Evolutionary conservation across 176 grass and related monocot species (phyloP), one percentile per base, ranked within the genome.

Genomic region (Saccharum officinarum): DNA sequence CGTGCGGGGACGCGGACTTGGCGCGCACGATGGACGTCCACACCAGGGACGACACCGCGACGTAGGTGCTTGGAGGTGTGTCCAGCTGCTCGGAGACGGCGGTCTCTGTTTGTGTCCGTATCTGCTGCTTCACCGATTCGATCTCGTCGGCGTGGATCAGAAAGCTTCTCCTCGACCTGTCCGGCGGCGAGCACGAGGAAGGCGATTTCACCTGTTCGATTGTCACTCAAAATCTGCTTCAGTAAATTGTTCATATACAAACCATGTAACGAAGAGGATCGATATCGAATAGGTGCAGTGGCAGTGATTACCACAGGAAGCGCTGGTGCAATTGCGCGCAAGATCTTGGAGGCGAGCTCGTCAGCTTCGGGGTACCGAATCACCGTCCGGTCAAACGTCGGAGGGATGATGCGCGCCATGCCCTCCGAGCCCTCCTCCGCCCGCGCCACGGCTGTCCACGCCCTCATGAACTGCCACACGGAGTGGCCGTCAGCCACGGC

Each of bases 391-490:
- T 92, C 91, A 67, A 84, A 89, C n/a, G 49, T 72, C 61, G 78
- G 86, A 25, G 59, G 2, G 49, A 5, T 3, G 6, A 70, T 31
- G 0, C 6, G 31, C 15, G 59, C 7, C 36, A 47, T 0, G n/a
- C n/a, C n/a, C n/a, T n/a, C n/a, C 8, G 55, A 59, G 55, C 20
- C 55, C 20, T 59, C 0, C 55, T 22, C 55, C 20, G 3, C 3
- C 55, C 55, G 20, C 55, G 20, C 20, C 65, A 0, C 59, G 66
- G 46, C 59, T 1, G 87, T 69, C 89, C 92, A 92, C 31, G 57
- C 61, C 25, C 34, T 75, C 81, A 94, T 75, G 76, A 94, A 92
- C 77, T 44, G 63, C 92, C 92, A 94, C 6, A 94, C 46, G 13
- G 87, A 82, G 4, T 62, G 73, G 4, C 89, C 92, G 23, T 94